Base-by-base conservation (phyloP, 768 basidiomycete species). In the Boletus pseudopeckii region DNA sequence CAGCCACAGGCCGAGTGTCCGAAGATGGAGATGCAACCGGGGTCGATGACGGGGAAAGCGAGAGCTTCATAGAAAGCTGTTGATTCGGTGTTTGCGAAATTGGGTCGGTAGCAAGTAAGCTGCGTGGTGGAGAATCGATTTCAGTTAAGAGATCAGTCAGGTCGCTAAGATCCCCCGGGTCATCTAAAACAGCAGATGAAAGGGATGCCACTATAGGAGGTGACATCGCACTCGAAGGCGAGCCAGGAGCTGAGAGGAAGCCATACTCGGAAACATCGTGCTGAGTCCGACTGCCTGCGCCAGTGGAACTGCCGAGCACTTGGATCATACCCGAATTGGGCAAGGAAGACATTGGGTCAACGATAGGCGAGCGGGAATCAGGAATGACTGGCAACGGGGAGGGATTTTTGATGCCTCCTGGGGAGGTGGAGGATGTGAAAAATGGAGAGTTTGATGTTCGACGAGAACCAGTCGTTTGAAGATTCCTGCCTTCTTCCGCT, bases 61-160 rank as follows among this genome's bases (percentile, higher is more conserved):
- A 38, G 18, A 38, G 10, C 14, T 42, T 40, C 20, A 50, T 37
- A 22, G 51, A 33, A 33, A 17, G 28, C 4, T 32, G 56, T 40
- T 37, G 48, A 11, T 33, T 34, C 11, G 34, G 37, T 14, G 45
- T n/a, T 17, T 52, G 38, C 5, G 45, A 30, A 28, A 22, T 22
- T 5, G 48, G 37, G 11, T 45, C n/a, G 36, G 22, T 20, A n/a
- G 17, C 15, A 15, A 41, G 42, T 28, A 52, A 39, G 39, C 49
- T 45, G 11, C 18, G 45, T 24, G 59, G 45, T 17, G 68, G 45
- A 22, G 58, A 63, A 40, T 48, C 54, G 26, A 47, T 9, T 18
- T 70, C 68, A 18, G 64, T 60, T 50, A 62, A 52, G 26, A 71
- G 63, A 18, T 71, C 70, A 7, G 71, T 69, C 52, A 72, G 52